Base-by-base conservation (phyloP, 352 stramenopile species). In the Pythium phragmitis region DNA sequence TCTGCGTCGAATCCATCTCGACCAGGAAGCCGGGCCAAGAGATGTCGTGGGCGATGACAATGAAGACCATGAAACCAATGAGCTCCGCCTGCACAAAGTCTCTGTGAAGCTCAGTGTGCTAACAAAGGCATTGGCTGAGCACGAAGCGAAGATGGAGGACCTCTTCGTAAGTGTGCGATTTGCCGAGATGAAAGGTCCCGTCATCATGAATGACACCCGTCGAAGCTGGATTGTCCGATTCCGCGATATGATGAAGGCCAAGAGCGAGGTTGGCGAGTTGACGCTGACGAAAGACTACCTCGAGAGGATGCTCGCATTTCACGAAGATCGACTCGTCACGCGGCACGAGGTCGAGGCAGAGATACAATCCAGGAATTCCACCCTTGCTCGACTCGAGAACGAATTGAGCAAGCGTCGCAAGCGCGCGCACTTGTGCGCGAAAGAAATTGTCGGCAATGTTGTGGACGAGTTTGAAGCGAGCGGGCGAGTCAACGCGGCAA, bases 141-240 rank as follows among this genome's bases (percentile, higher is more conserved):
- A 75, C 23, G 48, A 73, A 52, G 56, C 52, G 1, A 72, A 73
- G 14, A 68, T 82, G 45, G 67, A 77, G 9, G 72, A 82, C 36
- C 28, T 71, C n/a, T 52, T 67, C 9, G 47, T 68, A 39, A 74
- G 63, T 4, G 47, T 77, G 12, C 55, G 69, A 14, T 17, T 73
- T 6, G 68, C 74, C 0, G 69, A 79, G 37, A 46, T 60, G 0
- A 82, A 77, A 67, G 72, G 74, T 7, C 28, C 56, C 5, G 66
- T 77, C 19, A 72, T 82, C 26, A 73, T 82, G 63, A 82, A 79
- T 33, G 74, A 79, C 49, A 59, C 69, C 3, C 47, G 68, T 43
- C 63, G 68, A 60, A 71, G 28, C 5, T 82, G 74, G 74, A 48
- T 68, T 16, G 55, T 70, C 17, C 33, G 73, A 23, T 76, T 60